Base-by-base conservation (phyloP, 2,329 filamentous ascomycete species). In the Neofusicoccum sp. region DNA sequence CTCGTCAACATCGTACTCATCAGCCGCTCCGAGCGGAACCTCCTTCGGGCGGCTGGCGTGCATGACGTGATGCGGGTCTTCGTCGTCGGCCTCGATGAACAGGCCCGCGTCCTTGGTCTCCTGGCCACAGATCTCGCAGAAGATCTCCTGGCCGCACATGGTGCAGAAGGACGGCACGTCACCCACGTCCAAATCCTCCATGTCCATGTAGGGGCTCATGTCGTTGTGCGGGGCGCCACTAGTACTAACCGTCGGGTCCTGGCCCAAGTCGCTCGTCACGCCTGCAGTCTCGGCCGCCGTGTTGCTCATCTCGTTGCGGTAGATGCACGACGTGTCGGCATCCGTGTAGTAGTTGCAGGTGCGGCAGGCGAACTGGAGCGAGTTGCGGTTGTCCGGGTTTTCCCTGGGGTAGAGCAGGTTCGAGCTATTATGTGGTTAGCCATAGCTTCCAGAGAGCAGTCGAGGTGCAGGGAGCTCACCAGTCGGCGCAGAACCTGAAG, bases 371-470 rank as follows among this genome's bases (percentile, higher is more conserved):
- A 96, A 99, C 82, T 97, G 90, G 70, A 99, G 88, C 48, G 59
- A 52, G 72, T 88, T 89, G 81, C 91, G 91, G 66, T 87, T 88
- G 66, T 89, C 84, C 66, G 89, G 88, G 79, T 99, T 93, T 83
- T 99, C 96, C 80, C 96, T 95, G 56, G 95, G 95, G 75, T 98
- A 98, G 62, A 99, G 84, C 86, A 99, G 91, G 84, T 99, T 99
- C 71, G 93, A 97, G 82, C 89, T 91, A 70, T 41, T 45, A 49
- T 9, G 11, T 12, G 12, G 64, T 66, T 45, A 59, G 62, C 52
- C 28, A 16, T 7, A 29, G 56, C 28, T 9, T 33, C 31, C 6
- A 22, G 3, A 12, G 22, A 12, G 60, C 31, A 43, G 8, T 16
- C 31, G 67, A 45, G 56, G 34, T 37, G 29, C 52, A 48, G 31